These are phyloP conservation scores for Globisporangium lucens DNA, from an alignment of 352 stramenopile genomes.

Conservation along the genomic window DNA sequence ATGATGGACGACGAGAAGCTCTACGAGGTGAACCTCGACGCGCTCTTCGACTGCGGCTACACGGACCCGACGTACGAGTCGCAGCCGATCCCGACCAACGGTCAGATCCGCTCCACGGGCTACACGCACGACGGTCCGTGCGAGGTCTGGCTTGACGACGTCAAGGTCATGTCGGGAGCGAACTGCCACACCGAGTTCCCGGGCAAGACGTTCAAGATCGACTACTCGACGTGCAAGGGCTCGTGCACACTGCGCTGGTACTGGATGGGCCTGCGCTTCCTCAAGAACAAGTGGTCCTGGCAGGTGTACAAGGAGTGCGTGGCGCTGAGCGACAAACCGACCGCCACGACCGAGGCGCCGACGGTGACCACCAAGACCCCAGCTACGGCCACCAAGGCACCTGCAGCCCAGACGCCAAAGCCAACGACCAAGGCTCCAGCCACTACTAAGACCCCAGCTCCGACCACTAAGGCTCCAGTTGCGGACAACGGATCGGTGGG, in stretches of 20 bases:
- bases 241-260: conserved; percentile 35
- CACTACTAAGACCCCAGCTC: background rate
- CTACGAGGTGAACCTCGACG: conserved; percentile 48
- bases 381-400: background rate
- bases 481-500: conserved; percentile 5
- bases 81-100: conserved; percentile 44
- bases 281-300: conserved; percentile 54
- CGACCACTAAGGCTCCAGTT: conserved; percentile 4
- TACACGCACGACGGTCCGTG: conserved; percentile 50
- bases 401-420: background rate
- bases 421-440: conserved; percentile 2
- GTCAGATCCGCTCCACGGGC: conserved; percentile 29
- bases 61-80: conserved; percentile 39
- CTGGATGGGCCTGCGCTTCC: conserved; percentile 34
- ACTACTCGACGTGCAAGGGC: conserved; percentile 34
- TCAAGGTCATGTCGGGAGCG: conserved; percentile 27
- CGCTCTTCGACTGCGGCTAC: conserved; percentile 52
- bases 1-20: conserved; percentile 55
- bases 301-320: conserved; percentile 56
- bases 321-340: conserved; percentile 14
- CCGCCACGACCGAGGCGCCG: background rate
- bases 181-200: conserved; percentile 33
- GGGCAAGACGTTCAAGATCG: conserved; percentile 31
- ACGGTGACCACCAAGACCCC: background rate
- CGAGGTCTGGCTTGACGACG: conserved; percentile 39